Base-by-base conservation (phyloP, 176 grass and related monocot genomes). In the Cymbopogon citratus region DNA sequence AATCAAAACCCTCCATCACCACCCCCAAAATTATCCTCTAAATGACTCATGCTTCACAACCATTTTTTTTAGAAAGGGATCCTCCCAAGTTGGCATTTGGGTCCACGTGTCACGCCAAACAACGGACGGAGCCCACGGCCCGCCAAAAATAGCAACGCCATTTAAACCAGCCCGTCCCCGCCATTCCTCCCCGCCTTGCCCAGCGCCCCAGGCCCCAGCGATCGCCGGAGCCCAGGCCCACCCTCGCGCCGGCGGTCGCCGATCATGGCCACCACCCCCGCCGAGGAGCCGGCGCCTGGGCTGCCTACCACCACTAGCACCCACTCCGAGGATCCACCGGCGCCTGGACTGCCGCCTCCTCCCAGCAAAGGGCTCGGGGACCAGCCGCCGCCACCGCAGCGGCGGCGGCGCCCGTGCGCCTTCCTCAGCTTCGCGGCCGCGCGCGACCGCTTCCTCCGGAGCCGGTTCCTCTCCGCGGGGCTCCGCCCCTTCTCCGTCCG, bases 341-440 rank as follows among this genome's bases (percentile, higher is more conserved):
- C 38, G 7, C 7, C 38, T 9, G 15, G 5, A 16, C 5, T 51
- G 48, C 48, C 48, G 2, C 68, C 76, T 43, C 48, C 54, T 29
- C 69, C 83, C 8, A 43, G 9, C 38, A 59, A 83, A 75, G 39
- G 3, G 16, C 54, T 2, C 12, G 5, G 1, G 16, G 23, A 48
- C 3, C 51, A 48, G 5, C 5, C 1, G 4, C 44, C 21, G 21
- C 63, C 26, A 51, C 46, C 34, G 21, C 63, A 10, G 61, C 44
- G 65, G n/a, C 83, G 68, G 38, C 83, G 77, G 69, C 81, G 83
- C 63, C 68, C 71, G 49, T 83, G 79, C 63, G 80, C 43, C 40
- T 59, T 92, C 68, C 83, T 92, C 68, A 97, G 91, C 85, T 86
- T 97, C 83, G 67, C 94, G 3, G 89, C 80, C n/a, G 80, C 83